Evolutionary conservation across 345 rosid genomes (phyloP).

Genomic region (Aquilaria yunnanensis): DNA sequence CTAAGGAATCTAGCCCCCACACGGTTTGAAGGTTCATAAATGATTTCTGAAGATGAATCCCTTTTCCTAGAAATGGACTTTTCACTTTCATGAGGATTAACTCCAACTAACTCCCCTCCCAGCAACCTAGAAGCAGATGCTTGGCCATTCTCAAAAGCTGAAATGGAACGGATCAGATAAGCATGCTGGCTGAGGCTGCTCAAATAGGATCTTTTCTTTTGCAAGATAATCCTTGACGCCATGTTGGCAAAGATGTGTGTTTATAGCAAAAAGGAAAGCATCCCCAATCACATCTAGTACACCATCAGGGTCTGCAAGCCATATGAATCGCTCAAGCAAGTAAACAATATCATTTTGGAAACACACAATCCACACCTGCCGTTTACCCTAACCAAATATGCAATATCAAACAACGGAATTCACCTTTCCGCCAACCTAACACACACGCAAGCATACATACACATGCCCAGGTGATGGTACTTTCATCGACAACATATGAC

Average conservation of each 20-base stretch:
- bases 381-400: no score
- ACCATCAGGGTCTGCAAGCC: slow-evolving; percentile 3
- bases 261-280: slow-evolving; percentile 13
- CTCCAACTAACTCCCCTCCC: slow-evolving; percentile 15
- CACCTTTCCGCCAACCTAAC: no score
- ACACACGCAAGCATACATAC: no score
- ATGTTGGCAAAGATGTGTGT: slow-evolving; percentile 22
- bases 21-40: slow-evolving; percentile 14
- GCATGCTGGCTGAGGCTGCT: slow-evolving; percentile 30
- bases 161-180: slow-evolving; percentile 27
- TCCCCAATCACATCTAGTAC: not conserved
- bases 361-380: no score
- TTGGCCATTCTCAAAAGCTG: slow-evolving; percentile 31
- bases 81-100: slow-evolving; percentile 15
- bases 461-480: no score
- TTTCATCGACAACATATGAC: no score
- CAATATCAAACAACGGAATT: no score
- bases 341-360: no score
- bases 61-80: slow-evolving; percentile 19
- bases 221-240: slow-evolving; percentile 66
- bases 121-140: slow-evolving; percentile 16
- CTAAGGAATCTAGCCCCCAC: slow-evolving; percentile 13
- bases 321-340: not conserved
- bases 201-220: slow-evolving; percentile 39
- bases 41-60: slow-evolving; percentile 22